These are phyloP conservation scores for Curvularia verruculosa DNA, from an alignment of 2,329 filamentous ascomycete genomes.

Conservation along the genomic window DNA sequence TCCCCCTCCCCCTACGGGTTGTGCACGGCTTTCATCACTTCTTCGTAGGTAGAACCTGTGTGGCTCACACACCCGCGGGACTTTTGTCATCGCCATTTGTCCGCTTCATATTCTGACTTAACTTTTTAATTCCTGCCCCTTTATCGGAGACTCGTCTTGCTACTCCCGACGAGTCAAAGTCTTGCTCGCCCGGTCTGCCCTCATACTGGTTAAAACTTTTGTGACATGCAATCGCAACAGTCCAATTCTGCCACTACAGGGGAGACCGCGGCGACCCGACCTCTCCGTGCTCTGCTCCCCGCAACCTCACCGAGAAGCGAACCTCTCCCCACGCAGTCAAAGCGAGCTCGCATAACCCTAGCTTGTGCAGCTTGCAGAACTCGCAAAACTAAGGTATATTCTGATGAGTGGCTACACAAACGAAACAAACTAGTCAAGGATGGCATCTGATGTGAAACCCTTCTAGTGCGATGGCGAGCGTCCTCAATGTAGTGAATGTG, in stretches of 20 bases:
- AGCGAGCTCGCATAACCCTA: slow-evolving; percentile 21
- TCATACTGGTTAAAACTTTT: not conserved
- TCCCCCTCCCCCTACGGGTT: not conserved
- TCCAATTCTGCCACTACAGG: slow-evolving; percentile 3
- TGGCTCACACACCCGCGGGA: not conserved
- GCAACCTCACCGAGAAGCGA: slow-evolving; percentile 15
- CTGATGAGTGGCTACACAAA: not conserved
- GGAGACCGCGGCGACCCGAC: slow-evolving; percentile 9
- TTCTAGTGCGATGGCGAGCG: slow-evolving; percentile 26
- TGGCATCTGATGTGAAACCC: slow-evolving; percentile 3
- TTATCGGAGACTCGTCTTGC: not conserved
- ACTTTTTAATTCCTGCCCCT: not conserved
- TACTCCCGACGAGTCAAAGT: not conserved
- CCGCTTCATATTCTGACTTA: not conserved
- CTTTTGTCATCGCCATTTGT: not conserved
- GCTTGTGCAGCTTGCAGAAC: slow-evolving; percentile 28
- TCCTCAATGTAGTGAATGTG: slow-evolving; percentile 25
- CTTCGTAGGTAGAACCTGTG: not conserved
- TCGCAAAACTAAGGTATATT: slow-evolving; percentile 27
- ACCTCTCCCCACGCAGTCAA: slow-evolving; percentile 10
- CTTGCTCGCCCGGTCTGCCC: not conserved
- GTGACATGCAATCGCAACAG: slow-evolving; percentile 9
- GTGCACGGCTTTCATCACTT: not conserved
- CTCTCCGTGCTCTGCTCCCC: slow-evolving; percentile 24
- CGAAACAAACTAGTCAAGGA: not conserved